A percentile compares a stretch with the other conserved stretches of the same genome.
Conservation (phyloP, 371 early-diverging fungal genomes). For the Mucor saturninus region DNA sequence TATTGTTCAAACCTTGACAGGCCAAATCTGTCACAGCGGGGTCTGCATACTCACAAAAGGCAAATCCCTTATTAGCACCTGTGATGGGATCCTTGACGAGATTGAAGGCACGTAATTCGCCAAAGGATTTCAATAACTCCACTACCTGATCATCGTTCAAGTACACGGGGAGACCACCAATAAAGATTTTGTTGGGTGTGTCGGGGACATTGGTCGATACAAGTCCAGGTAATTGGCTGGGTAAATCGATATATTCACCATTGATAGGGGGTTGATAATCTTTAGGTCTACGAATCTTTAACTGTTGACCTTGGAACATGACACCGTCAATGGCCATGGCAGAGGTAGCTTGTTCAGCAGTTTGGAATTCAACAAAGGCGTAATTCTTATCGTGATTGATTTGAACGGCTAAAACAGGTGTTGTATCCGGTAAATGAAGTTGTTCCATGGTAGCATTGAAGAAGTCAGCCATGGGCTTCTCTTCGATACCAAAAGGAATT, state of each 20-base stretch:
- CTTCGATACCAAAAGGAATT: conserved; percentile 82
- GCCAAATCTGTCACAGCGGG: conserved; percentile 89
- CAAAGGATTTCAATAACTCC: conserved; percentile 92
- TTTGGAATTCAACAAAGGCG: conserved; percentile 84
- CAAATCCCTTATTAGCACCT: conserved; percentile 92
- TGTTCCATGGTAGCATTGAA: conserved; percentile 87
- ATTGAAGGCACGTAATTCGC: conserved; percentile 90
- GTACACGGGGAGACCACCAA: conserved; percentile 91
- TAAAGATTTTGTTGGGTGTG: conserved; percentile 91
- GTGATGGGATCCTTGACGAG: conserved; percentile 86
- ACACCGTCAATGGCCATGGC: conserved; percentile 95
- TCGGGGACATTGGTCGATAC: conserved; percentile 87
- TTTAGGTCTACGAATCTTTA: conserved; percentile 94
- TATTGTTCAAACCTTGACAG: conserved; percentile 92
- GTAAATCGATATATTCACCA: conserved; percentile 12
- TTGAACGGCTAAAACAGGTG: conserved; percentile 79
- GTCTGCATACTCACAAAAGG: conserved; percentile 95
- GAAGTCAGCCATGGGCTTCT: conserved; percentile 80
- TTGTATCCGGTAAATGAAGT: conserved; percentile 61
- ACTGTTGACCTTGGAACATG: conserved; percentile 77
- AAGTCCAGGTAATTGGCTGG: conserved; percentile 53
- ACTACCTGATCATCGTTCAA: conserved; percentile 93
- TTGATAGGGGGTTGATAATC: conserved; percentile 86
- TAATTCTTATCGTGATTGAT: conserved; percentile 93
- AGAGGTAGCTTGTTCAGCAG: conserved; percentile 85